Base-by-base conservation (phyloP, 441 rosid genomes). In the Mallotus japonicus region DNA sequence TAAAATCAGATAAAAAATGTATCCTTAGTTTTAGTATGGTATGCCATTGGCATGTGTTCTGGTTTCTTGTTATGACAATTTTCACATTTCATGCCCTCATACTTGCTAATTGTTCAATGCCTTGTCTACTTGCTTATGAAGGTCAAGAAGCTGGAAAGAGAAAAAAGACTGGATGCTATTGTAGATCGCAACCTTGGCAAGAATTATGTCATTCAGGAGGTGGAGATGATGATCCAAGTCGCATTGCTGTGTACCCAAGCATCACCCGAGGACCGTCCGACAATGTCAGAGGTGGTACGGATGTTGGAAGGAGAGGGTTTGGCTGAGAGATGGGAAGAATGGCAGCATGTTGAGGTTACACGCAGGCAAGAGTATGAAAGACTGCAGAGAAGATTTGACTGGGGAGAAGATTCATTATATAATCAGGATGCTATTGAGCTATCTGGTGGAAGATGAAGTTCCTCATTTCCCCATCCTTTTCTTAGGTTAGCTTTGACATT, bases 221-320 rank as follows among this genome's bases (percentile, higher is more conserved):
- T 95, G 49, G 99, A 90, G 87, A 88, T 86, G 80, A 90, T 95
- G 95, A 92, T 95, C 54, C 84, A 91, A 80, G 97, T 92, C 58
- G 97, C 99, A 37, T 78, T 90, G 77, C 88, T 94, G 16, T 92
- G 97, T 59, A 94, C 97, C 17, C 99, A 94, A 80, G 85, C 85
- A 22, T 87, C 93, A 0, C 95, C 99, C 0, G 95, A 90, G 82
- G 97, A 89, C 5, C 83, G 97, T 44, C 99, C 99, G 1, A 82
- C 83, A 8, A 94, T 94, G 99, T 92, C 97, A 0, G 99, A 90
- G 69, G 97, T 94, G 62, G 95, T 92, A 12, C 62, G 97, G 84
- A 95, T 95, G 99, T 82, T 95, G 67, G 99, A 95, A 85, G 99
- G 99, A 60, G 99, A 95, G 74, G 97, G 97, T 42, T 81, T 95